Evolutionary conservation across 75 land plant genomes (phyloP).

Genomic region (Selaginella tamariscina): DNA sequence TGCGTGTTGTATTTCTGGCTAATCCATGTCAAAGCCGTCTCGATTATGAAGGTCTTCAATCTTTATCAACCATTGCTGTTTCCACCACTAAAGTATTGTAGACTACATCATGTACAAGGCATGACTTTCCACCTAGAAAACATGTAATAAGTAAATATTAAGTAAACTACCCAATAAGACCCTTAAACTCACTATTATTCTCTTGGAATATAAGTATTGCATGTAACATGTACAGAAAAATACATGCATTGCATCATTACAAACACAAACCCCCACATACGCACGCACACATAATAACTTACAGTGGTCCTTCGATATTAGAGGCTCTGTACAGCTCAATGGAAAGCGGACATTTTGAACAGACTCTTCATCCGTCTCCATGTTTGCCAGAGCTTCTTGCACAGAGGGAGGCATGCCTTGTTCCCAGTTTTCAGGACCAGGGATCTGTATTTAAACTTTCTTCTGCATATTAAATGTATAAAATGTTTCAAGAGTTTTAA

Average conservation of each 20-base stretch:
- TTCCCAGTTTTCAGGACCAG: slow-evolving; percentile 13
- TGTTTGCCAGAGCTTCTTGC: neutral
- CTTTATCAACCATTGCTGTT: slow-evolving; percentile 16
- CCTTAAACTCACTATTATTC: too few species aligned
- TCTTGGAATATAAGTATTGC: too few species aligned
- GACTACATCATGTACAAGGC: slow-evolving; percentile 25
- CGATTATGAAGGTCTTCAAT: slow-evolving; percentile 24
- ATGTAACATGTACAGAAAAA: too few species aligned
- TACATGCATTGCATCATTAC: neutral
- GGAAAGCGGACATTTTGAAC: slow-evolving; percentile 23
- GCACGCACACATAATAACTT: neutral
- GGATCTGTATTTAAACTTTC: slow-evolving; percentile 7
- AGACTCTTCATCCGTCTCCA: slow-evolving; percentile 4
- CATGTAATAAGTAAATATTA: neutral
- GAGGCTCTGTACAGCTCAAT: slow-evolving; percentile 20
- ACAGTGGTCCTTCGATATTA: slow-evolving; percentile 11
- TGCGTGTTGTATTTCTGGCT: slow-evolving; percentile 22
- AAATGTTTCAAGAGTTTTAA: too few species aligned
- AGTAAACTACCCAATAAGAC: too few species aligned
- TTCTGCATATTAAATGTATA: too few species aligned
- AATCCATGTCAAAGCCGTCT: slow-evolving; percentile 29
- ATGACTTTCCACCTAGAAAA: slow-evolving; percentile 24
- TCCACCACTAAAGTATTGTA: slow-evolving; percentile 20
- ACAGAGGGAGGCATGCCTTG: slow-evolving; percentile 16
- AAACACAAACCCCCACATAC: neutral